Evolutionary conservation across 345 rosid species (phyloP).

Genomic region (Linum tenue): DNA sequence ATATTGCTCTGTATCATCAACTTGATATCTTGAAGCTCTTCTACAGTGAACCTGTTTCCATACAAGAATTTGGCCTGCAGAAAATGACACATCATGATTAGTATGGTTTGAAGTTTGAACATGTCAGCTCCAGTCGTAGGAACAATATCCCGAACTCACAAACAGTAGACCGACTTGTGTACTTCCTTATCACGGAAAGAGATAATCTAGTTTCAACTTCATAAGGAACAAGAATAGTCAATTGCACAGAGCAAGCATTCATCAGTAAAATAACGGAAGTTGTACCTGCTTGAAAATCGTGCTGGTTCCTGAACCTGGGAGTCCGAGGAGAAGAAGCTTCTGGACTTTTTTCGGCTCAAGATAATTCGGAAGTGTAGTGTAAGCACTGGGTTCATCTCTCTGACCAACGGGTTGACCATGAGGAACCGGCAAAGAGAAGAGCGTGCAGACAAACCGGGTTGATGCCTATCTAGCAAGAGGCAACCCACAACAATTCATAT

Average conservation of each 20-base stretch:
- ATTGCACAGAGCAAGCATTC: too few relatives aligned
- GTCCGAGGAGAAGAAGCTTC: conserved; percentile 82
- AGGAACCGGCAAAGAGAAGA: conserved; percentile 88
- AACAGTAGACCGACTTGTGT: too few relatives aligned
- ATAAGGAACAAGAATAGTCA: too few relatives aligned
- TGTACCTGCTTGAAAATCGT: conserved; percentile 92
- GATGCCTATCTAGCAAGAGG: conserved; percentile 66
- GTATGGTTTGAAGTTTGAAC: too few relatives aligned
- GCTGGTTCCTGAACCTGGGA: conserved; percentile 86
- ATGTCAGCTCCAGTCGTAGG: too few relatives aligned
- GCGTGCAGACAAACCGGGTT: conserved; percentile 65
- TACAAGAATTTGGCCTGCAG: conserved; percentile 88
- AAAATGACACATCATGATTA: too few relatives aligned
- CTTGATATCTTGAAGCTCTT: conserved; percentile 84
- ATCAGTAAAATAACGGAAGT: too few relatives aligned
- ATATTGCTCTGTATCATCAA: conserved; percentile 95
- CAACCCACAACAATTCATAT: conserved; percentile 16
- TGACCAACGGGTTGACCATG: conserved; percentile 57
- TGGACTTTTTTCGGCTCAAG: conserved; percentile 69
- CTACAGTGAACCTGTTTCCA: conserved; percentile 69
- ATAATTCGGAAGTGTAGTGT: conserved; percentile 65
- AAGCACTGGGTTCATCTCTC: conserved; percentile 68
- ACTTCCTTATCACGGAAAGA: too few relatives aligned
- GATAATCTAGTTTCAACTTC: too few relatives aligned
- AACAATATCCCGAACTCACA: too few relatives aligned